Evolutionary conservation across 164 flowering plant genomes (phyloP).

Genomic region (Amborella trichopoda): DNA sequence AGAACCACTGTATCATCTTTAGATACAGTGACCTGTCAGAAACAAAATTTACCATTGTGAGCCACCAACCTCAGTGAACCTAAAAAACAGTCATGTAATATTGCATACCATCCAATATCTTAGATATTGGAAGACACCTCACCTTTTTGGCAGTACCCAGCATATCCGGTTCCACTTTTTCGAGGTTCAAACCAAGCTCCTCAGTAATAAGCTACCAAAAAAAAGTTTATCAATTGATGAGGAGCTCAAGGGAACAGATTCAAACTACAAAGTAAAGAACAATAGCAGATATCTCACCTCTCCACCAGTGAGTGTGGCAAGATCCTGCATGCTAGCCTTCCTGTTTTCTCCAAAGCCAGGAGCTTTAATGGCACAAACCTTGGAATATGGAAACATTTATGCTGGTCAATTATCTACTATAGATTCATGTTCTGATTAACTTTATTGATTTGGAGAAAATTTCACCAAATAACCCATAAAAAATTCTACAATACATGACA

Average conservation of each 20-base stretch:
- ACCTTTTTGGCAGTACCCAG: conserved; percentile 85
- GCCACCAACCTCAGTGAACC: not conserved
- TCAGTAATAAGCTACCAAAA: conserved; percentile 55
- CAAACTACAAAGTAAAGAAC: not conserved
- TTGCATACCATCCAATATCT: not conserved
- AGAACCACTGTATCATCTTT: conserved; percentile 82
- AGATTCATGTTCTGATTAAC: not conserved
- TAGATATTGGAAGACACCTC: not conserved
- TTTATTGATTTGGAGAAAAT: not conserved
- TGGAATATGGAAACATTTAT: conserved; percentile 1
- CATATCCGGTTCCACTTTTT: conserved; percentile 59
- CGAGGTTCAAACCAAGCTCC: conserved; percentile 82
- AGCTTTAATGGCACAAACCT: conserved; percentile 96
- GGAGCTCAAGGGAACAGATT: not conserved
- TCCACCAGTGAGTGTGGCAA: conserved; percentile 76
- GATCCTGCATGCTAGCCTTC: conserved; percentile 71
- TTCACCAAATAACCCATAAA: not conserved
- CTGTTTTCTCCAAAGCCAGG: conserved; percentile 99
- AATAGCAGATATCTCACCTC: conserved; percentile 18
- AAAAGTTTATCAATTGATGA: not conserved
- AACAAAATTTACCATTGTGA: not conserved
- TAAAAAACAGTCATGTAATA: not conserved
- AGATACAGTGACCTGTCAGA: conserved; percentile 54
- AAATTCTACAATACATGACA: too few relatives aligned
- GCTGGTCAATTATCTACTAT: too few relatives aligned